phyloP scores from a whole-genome alignment of 306 rosid species.

The Casuarina cunninghamiana region DNA sequence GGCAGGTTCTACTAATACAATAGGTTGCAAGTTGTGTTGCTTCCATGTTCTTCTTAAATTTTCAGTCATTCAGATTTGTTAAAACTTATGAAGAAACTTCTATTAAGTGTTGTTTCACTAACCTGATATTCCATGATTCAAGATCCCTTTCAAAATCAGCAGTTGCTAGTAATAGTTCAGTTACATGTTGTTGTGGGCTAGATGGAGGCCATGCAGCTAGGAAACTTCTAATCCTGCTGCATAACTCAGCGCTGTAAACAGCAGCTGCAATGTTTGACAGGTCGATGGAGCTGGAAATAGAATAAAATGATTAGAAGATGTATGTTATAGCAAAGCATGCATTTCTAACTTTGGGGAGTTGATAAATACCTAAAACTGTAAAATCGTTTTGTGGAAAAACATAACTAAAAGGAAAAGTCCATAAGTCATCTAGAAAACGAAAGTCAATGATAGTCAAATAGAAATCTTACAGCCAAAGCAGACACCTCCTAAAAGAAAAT shows the following conservation, averaged over 20 bases:
- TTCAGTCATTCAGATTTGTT: background rate
- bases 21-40: background rate
- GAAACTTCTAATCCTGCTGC: constrained; percentile 73
- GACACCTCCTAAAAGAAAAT: background rate
- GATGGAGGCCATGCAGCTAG: constrained; percentile 95
- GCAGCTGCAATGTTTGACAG: constrained; percentile 87
- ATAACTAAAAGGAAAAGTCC: background rate
- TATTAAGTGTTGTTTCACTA: constrained; percentile 21
- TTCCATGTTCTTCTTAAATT: background rate
- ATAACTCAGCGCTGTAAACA: constrained; percentile 82
- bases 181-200: constrained; percentile 73
- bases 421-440: background rate
- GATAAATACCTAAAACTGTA: background rate
- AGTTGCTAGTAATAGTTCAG: constrained; percentile 76
- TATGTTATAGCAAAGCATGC: constrained; percentile 3
- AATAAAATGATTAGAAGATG: constrained; percentile 34
- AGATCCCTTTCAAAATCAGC: constrained; percentile 95
- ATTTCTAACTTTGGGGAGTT: background rate
- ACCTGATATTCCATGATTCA: constrained; percentile 89
- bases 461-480: background rate
- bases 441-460: too few species aligned
- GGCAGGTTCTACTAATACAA: background rate
- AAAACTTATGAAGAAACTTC: background rate
- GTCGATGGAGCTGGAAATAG: constrained; percentile 83
- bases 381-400: background rate